A percentile compares a stretch with the other conserved stretches of the same genome.
These are phyloP conservation scores for Globisporangium polare DNA, from an alignment of 352 stramenopile genomes.

Conservation along the genomic window DNA sequence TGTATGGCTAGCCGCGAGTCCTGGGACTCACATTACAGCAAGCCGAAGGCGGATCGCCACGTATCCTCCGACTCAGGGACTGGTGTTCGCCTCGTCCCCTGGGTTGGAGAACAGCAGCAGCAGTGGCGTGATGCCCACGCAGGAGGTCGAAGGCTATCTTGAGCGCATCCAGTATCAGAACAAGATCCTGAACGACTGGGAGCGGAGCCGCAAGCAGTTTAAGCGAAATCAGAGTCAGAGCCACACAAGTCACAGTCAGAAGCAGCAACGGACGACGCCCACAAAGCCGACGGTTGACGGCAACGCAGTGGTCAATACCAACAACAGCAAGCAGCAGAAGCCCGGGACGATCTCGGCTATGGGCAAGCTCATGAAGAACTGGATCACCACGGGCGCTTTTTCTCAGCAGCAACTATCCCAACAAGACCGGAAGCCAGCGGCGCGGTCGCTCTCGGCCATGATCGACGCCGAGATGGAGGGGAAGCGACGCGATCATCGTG, in stretches of 20 bases:
- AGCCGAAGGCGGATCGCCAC: slow-evolving; percentile 7
- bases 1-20: neutral
- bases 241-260: neutral
- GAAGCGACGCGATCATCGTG: slow-evolving; percentile 3
- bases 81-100: neutral
- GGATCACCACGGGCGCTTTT: slow-evolving; percentile 5
- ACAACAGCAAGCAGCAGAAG: neutral
- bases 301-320: neutral
- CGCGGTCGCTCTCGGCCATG: slow-evolving; percentile 1
- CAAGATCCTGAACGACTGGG: slow-evolving; percentile 46
- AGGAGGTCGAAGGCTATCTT: slow-evolving; percentile 51
- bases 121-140: slow-evolving; percentile 33
- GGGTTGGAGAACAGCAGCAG: slow-evolving; percentile 1
- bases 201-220: slow-evolving; percentile 19
- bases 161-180: slow-evolving; percentile 46
- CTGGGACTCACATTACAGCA: neutral
- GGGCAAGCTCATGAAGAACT: slow-evolving; percentile 16
- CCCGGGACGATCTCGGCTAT: slow-evolving; percentile 7
- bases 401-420: neutral
- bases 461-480: slow-evolving; percentile 4
- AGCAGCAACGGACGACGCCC: slow-evolving; percentile 6
- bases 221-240: neutral
- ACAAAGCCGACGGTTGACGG: neutral
- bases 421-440: slow-evolving; percentile 4
- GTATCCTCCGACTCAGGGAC: slow-evolving; percentile 3